Base-by-base conservation (phyloP, 2,329 filamentous ascomycete species). In the Cytospora paraplurivora region DNA sequence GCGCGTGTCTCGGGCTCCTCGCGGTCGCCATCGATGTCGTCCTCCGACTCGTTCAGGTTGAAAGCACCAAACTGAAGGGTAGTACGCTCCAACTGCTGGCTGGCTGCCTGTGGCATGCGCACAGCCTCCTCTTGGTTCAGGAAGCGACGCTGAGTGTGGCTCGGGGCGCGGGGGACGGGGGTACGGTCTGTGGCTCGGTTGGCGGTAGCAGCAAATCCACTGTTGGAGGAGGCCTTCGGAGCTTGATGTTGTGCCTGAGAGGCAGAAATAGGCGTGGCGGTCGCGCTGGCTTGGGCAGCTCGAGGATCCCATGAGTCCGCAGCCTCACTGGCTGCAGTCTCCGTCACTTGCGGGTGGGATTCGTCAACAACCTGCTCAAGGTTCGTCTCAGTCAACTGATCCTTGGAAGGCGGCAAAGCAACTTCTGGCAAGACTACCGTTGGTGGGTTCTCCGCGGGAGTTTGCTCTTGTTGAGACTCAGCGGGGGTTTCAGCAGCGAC, bases 11-110 rank as follows among this genome's bases (percentile, higher is more conserved):
- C 94, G 49, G 94, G 88, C 76, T 98, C 93, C 79, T 99, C 95
- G 67, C 93, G 88, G 72, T 97, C 93, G 68, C 94, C 93, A 73
- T 98, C 95, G 67, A 97, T 91, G 72, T 97, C 93, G 60, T 93
- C 90, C 56, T 93, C 90, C 66, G 85, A 85, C 59, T 88, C 93
- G 73, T 91, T 93, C 72, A 99, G 77, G 73, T 90, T 96, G 82
- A 99, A 92, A 75, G 93, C 96, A 67, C 95, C 95, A 75, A 99
- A 99, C 74, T 98, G 94, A 56, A 99, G 93, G 56, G 93, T 91
- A 69, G 94, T 87, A 71, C 93, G 89, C 75, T 98, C 94, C 34
- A 99, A 90, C 59, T 95, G 93, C 69, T 95, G 93, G 80, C 97
- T 97, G 65, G 92, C 93, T 34, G 64, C 64, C 47, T 60, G 62